Base-by-base conservation (phyloP, 1,139 yeast genomes). In the Saccharomyces hybrid region DNA sequence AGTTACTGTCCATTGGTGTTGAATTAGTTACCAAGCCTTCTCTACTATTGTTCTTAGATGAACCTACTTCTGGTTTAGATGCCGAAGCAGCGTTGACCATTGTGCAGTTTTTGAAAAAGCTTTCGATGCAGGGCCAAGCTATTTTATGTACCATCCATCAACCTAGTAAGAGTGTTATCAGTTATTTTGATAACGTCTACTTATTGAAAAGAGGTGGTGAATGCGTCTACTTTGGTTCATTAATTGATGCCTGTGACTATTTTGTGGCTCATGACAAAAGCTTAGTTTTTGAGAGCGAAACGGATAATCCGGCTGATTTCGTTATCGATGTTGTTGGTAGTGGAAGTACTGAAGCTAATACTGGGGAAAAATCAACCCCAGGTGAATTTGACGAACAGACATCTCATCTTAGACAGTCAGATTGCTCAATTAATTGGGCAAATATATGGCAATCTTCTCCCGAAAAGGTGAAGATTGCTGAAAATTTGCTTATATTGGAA, bases 281-380 rank as follows among this genome's bases (percentile, higher is more conserved):
- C 5, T 53, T 63, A 32, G 27, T 51, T 14, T 62, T 55, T 46
- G 61, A 63, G 29, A 54, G 42, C 8, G 63, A 60, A 53, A 34
- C 42, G 44, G 84, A 78, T 57, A 81, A 81, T 57, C 85, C 85
- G 4, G 85, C 85, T 25, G 85, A 81, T 65, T 81, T 79, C 63
- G 77, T 82, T 58, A 71, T 81, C 57, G 81, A 80, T 55, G 78
- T 77, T 48, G 80, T 81, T 63, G 83, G 83, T 49, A 59, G 62
- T 29, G 14, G 48, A 47, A 41, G 23, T 31, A 48, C 42, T 27
- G 51, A 29, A 20, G 44, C 28, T 9, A 53, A 47, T 23, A 11
- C 16, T 32, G 55, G 53, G 7, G 55, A 34, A 25, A 81, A 81
- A 16, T 80, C 80, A 59, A 80, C 80, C 7, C 3, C 13, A 0